A percentile compares a stretch with the other conserved stretches of the same genome.
These are phyloP conservation scores for Stagonosporopsis chrysanthemi DNA, from an alignment of 2,329 filamentous ascomycete genomes.

Conservation along the genomic window DNA sequence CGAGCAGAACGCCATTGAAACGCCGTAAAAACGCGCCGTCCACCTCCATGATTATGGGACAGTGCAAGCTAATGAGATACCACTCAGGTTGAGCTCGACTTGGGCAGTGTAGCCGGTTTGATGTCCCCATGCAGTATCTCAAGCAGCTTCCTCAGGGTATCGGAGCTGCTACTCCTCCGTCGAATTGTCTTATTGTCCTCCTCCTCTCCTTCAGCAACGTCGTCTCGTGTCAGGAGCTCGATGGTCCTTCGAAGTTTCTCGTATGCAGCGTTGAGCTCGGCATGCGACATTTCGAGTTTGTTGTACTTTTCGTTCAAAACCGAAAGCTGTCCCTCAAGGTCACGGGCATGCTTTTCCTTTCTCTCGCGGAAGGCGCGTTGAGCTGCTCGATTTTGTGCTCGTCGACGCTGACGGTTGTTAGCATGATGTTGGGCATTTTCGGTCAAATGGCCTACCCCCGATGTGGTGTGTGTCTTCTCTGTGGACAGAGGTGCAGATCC, in stretches of 20 bases:
- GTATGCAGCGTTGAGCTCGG: constrained; percentile 49
- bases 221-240: constrained; percentile 47
- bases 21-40: not conserved
- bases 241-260: constrained; percentile 52
- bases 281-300: constrained; percentile 63
- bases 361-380: constrained; percentile 68
- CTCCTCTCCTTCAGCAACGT: constrained; percentile 42
- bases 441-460: constrained; percentile 41
- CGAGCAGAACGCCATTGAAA: not conserved
- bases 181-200: constrained; percentile 30
- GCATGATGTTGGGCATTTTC: constrained; percentile 3
- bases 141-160: constrained; percentile 49
- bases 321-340: constrained; percentile 65
- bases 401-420: constrained; percentile 56
- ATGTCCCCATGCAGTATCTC: constrained; percentile 51
- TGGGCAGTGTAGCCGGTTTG: constrained; percentile 34
- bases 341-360: constrained; percentile 70
- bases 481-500: constrained; percentile 27
- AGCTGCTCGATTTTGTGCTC: constrained; percentile 68
- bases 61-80: not conserved
- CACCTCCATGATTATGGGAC: not conserved
- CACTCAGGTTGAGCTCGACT: constrained; percentile 28
- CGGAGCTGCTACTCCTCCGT: constrained; percentile 40
- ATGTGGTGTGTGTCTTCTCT: constrained; percentile 49
- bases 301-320: constrained; percentile 64